Base-by-base conservation (phyloP, 2,329 filamentous ascomycete species). In the Rhinocladiella similis region DNA sequence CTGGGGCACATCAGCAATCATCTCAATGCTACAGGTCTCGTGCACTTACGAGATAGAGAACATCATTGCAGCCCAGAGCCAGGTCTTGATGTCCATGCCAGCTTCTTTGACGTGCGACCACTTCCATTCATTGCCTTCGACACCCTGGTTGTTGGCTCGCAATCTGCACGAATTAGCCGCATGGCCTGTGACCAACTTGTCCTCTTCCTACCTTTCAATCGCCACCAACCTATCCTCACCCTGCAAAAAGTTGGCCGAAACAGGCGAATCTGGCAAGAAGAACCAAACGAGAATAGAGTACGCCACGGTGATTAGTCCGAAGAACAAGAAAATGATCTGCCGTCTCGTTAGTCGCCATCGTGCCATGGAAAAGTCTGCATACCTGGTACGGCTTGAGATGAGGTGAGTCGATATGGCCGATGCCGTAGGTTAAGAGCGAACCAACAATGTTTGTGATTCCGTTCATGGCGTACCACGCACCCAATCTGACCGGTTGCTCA, bases 181-280 rank as follows among this genome's bases (percentile, higher is more conserved):
- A 19, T 14, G 42, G 20, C 10, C 18, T 13, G 4, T 22, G 13
- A 25, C 6, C 19, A n/a, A 45, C n/a, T n/a, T n/a, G 13, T n/a
- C 9, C 14, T 45, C 42, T n/a, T 27, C 42, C 47, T 47, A 59
- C 56, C 72, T 74, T 64, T 86, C 83, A 10, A 86, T 77, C 0
- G 83, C 83, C 9, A 85, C 70, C 0, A 83, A 64, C 53, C 81
- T 84, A 45, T 87, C 83, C 3, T 80, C 75, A 0, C 71, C 75
- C 14, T 64, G 53, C 1, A 87, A 73, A 47, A 85, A 86, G 18
- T 78, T 81, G 1, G 83, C 78, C 19, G 81, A 77, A 65, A 85
- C 79, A 0, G 85, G 85, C 0, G 83, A 85, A 62, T 88, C 85
- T 0, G 86, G 86, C 76, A 88, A 50, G 80, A 79, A 16, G 79